Evolutionary conservation across 2,329 filamentous ascomycete genomes (phyloP).

Genomic region (Fusarium pseudoanthophilum): DNA sequence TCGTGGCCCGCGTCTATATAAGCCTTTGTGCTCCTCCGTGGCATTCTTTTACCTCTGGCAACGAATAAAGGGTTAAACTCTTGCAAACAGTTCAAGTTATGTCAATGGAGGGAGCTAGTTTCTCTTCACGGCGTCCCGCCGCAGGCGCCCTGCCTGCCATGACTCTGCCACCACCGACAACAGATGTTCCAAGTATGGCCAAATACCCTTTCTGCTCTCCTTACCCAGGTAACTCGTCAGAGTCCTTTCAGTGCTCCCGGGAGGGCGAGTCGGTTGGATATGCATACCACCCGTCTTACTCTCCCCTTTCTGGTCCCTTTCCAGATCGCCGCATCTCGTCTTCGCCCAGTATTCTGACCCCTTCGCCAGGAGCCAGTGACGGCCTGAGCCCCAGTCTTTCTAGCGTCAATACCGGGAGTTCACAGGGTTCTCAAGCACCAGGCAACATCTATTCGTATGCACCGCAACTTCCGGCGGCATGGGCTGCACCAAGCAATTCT

Average conservation of each 20-base stretch:
- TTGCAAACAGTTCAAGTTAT: neutral
- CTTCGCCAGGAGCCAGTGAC: constrained; percentile 64
- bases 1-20: neutral
- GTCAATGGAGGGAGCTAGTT: constrained; percentile 48
- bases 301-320: constrained; percentile 42
- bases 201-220: constrained; percentile 40
- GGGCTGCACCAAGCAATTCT: constrained; percentile 64
- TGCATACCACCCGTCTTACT: constrained; percentile 40
- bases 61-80: neutral
- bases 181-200: constrained; percentile 52
- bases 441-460: constrained; percentile 61
- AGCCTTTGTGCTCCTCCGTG: neutral
- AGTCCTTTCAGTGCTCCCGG: constrained; percentile 39
- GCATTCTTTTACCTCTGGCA: neutral
- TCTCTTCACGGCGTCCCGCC: constrained; percentile 50
- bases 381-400: constrained; percentile 70
- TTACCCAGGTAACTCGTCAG: constrained; percentile 34
- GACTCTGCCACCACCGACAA: constrained; percentile 50
- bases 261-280: constrained; percentile 38
- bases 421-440: constrained; percentile 66
- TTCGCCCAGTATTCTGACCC: constrained; percentile 51
- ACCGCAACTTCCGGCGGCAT: constrained; percentile 66
- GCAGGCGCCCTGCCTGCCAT: constrained; percentile 50
- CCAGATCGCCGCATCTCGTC: constrained; percentile 43
- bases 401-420: constrained; percentile 69